Base-by-base conservation (phyloP, 2,329 filamentous ascomycete genomes). In the Aspergillus sp. region DNA sequence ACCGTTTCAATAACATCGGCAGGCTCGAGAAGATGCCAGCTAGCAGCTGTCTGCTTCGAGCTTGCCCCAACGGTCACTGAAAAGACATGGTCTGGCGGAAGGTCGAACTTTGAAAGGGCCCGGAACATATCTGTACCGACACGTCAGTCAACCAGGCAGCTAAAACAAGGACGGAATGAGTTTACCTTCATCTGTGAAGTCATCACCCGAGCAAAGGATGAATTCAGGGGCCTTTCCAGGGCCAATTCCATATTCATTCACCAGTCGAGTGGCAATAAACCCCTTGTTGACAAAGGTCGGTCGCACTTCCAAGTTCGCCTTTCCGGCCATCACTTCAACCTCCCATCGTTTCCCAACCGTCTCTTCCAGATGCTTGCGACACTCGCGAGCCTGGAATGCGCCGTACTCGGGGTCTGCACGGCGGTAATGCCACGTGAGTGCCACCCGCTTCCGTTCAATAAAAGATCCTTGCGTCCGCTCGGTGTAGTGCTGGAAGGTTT, bases 251-350 rank as follows among this genome's bases (percentile, higher is more conserved):
- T 96, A 96, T 52, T 87, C 87, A 22, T 85, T 80, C 42, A 98
- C 87, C 18, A 99, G 83, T 6, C 89, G 87, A 78, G 92, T 93
- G 16, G 89, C 91, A 65, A 98, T 98, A 77, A 96, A 92, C 31
- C 95, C 95, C 81, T 99, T 99, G 83, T 98, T 98, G 79, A 99
- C 92, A 71, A 96, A 96, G 0, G 89, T 93, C 29, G 94, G 94
- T n/a, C 95, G 89, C 32, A 98, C 94, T 77, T 99, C 95, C 26
- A 99, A 83, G 73, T 98, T 98, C 62, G 94, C 94, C 80, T 98
- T 99, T 68, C 95, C 95, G 0, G 88, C 86, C 92, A 98, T 98
- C 60, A 99, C 92, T 70, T 98, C 94, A 3, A 98, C 91, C 52
- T 96, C 92, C 85, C 89, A 96, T 64, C 87, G 87, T 71, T 87